Evolutionary conservation across 2,329 filamentous ascomycete species (phyloP), one percentile per base, ranked within the genome.

Genomic region (Penicillium sp.): DNA sequence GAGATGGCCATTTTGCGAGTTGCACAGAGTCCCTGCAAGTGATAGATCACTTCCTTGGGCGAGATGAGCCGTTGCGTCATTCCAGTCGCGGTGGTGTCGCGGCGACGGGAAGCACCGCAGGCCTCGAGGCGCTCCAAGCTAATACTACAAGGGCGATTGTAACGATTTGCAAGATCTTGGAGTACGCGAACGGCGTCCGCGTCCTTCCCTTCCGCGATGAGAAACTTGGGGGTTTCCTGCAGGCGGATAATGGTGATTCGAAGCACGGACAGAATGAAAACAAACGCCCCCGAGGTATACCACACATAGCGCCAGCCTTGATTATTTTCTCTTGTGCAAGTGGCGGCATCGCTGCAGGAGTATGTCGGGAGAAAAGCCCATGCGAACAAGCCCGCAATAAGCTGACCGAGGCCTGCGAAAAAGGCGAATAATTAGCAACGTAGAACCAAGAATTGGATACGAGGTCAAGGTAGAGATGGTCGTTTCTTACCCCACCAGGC

Each of bases 1-100:
- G 83, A 86, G 2, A 85, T 64, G 1, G 74, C 82, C 49, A 90
- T 82, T 50, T 77, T 80, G 46, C 68, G 80, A 0, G 85, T 88
- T 0, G 75, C 72, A 61, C 87, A 91, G 1, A 91, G 78, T 2
- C 87, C 87, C 13, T 77, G 75, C 20, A 91, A 64, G 63, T 91
- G 88, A 17, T 67, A 55, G 4, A 74, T 66, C 40, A 75, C 67
- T 48, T 65, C 54, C 13, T 39, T 42, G 1, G 41, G 52, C 55
- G 58, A 15, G 5, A 60, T 47, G 10, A 60, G 33, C 27, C 54
- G 48, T 39, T 51, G 30, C 9, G 41, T 27, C n/a, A 56, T 24
- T 15, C 55, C 46, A 4, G 17, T 24, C 1, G 37, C 29, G 12
- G 42, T 45, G 4, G 26, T 40, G 1, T 26, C 26, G 15, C 46